Percentiles rank a stretch among this genome's conserved stretches.
phyloP scores from a whole-genome alignment of 768 basidiomycete genomes.

The Hygrocybe punicea region DNA sequence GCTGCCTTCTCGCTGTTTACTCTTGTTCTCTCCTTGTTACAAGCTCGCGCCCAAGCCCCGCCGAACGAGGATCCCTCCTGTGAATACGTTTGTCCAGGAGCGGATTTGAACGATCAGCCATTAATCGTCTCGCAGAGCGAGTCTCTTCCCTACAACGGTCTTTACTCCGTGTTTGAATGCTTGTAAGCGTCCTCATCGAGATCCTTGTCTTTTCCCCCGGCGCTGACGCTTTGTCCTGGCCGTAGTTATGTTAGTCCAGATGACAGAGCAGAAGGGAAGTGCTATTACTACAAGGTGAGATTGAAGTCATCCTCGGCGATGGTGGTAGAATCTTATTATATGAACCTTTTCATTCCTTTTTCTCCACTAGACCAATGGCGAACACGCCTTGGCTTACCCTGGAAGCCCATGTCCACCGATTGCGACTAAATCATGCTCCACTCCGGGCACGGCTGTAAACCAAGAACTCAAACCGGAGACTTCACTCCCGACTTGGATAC shows the following conservation, averaged over 20 bases:
- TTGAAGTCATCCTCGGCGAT: neutral
- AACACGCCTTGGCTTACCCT: neutral
- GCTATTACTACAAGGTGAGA: neutral
- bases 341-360: neutral
- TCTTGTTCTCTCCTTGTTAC: neutral
- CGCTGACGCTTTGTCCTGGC: neutral
- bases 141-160: neutral
- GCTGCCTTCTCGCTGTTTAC: neutral
- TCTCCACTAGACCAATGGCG: neutral
- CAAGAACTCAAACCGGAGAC: neutral
- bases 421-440: neutral
- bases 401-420: neutral
- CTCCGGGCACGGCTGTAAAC: neutral
- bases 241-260: neutral
- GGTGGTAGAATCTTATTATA: neutral
- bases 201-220: neutral
- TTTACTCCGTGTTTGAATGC: constrained; percentile 5
- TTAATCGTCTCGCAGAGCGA: neutral
- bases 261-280: neutral
- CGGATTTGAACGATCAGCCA: neutral
- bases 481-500: neutral
- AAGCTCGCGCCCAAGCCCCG: neutral
- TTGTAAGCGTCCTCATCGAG: neutral
- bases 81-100: neutral
- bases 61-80: neutral